Conservation (phyloP, 2,329 filamentous ascomycete genomes). For the Alternaria postmessia region DNA sequence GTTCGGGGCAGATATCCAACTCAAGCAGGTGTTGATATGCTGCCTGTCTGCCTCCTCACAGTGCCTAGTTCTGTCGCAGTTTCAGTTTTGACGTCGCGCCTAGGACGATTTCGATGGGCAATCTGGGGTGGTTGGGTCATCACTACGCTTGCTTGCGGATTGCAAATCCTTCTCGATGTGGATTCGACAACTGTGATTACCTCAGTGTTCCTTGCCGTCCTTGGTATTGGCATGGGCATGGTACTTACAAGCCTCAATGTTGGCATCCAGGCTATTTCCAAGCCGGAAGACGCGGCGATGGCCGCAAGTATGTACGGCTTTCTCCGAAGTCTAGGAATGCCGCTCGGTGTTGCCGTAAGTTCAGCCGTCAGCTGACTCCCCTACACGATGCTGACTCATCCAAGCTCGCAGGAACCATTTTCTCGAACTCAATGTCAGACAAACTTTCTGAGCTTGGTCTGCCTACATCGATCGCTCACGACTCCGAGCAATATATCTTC, state of each 20-base stretch:
- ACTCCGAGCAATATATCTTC: constrained; percentile 40
- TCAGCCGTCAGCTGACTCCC: background rate
- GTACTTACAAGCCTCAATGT: constrained; percentile 53
- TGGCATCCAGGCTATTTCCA: constrained; percentile 50
- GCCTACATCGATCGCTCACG: constrained; percentile 33
- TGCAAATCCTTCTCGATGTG: constrained; percentile 49
- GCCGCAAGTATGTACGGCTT: constrained; percentile 52
- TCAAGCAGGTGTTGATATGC: constrained; percentile 50
- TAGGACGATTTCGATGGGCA: constrained; percentile 51
- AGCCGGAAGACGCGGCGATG: constrained; percentile 41
- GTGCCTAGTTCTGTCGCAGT: constrained; percentile 38
- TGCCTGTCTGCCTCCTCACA: constrained; percentile 44
- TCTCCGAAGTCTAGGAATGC: constrained; percentile 55
- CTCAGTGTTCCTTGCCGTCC: constrained; percentile 48
- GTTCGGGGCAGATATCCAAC: constrained; percentile 46
- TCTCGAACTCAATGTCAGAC: constrained; percentile 52
- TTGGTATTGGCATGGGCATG: constrained; percentile 55
- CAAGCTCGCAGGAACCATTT: constrained; percentile 44
- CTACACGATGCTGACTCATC: constrained; percentile 5
- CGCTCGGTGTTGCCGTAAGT: constrained; percentile 52
- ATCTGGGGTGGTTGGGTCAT: constrained; percentile 55
- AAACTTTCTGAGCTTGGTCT: constrained; percentile 35
- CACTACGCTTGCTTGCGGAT: constrained; percentile 47
- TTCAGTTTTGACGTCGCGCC: constrained; percentile 31
- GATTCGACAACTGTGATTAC: constrained; percentile 47